Conservation (phyloP, 139 green algal species). For the Ettlia oleoabundans region DNA sequence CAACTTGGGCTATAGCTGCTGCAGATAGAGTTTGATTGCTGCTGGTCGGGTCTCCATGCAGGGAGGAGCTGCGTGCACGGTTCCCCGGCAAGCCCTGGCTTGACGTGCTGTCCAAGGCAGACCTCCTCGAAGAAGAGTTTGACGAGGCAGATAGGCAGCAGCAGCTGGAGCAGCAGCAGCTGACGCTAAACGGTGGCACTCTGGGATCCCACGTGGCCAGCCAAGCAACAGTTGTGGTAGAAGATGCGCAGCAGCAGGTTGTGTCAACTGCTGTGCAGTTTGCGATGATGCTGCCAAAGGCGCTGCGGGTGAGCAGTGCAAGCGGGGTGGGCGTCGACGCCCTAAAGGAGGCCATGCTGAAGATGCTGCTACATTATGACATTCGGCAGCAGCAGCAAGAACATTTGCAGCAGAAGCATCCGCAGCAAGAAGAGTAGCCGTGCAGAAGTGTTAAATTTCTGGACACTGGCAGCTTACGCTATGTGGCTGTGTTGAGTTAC, state of each 20-base stretch:
- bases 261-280: constrained; percentile 37
- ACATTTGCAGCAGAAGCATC: not conserved
- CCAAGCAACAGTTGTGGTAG: not conserved
- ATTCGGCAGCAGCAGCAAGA: not conserved
- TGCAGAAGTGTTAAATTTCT: too few species aligned
- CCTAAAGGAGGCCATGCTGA: constrained; percentile 68
- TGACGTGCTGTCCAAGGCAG: constrained; percentile 93
- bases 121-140: constrained; percentile 77
- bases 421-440: not conserved
- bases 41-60: not conserved
- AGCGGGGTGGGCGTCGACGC: constrained; percentile 70
- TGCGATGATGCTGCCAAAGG: constrained; percentile 55
- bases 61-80: constrained; percentile 61
- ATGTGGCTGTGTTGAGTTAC: too few species aligned
- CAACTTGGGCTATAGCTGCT: too few species aligned
- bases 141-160: constrained; percentile 35
- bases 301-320: constrained; percentile 70
- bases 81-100: constrained; percentile 90
- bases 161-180: not conserved
- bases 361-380: constrained; percentile 45
- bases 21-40: too few species aligned
- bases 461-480: too few species aligned
- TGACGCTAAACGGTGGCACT: not conserved
- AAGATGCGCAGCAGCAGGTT: not conserved
- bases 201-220: too few species aligned